phyloP scores from a whole-genome alignment of 352 stramenopile genomes.

The Elongisporangium anandrum region DNA sequence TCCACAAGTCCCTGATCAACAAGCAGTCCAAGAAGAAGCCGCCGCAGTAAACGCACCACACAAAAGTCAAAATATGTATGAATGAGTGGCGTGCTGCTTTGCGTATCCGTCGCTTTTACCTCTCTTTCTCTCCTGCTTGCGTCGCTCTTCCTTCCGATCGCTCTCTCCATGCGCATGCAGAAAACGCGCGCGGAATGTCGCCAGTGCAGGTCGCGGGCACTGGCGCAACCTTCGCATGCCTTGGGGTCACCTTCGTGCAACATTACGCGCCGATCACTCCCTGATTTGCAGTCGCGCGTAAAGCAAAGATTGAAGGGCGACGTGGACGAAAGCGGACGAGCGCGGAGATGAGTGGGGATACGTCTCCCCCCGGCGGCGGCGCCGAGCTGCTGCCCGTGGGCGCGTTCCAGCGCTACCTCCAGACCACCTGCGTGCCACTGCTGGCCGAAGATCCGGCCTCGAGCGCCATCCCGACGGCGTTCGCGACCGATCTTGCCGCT shows the following conservation, averaged over 20 bases:
- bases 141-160: background rate
- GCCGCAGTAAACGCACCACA: conserved; percentile 37
- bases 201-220: background rate
- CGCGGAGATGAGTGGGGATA: conserved; percentile 16
- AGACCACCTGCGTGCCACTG: conserved; percentile 62
- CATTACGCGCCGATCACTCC: background rate
- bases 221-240: background rate
- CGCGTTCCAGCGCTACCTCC: conserved; percentile 53
- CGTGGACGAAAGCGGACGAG: conserved; percentile 7
- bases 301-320: background rate
- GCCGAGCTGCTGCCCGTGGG: conserved; percentile 36
- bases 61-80: conserved; percentile 4
- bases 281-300: background rate
- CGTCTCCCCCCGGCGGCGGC: conserved; percentile 12
- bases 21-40: conserved; percentile 93
- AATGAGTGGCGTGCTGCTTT: background rate
- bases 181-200: background rate
- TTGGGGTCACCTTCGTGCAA: conserved; percentile 2
- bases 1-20: conserved; percentile 99
- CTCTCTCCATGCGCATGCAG: background rate
- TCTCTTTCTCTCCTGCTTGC: background rate
- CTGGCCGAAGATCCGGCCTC: conserved; percentile 48
- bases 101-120: background rate
- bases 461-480: conserved; percentile 20
- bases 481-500: conserved; percentile 37